A percentile compares a stretch with the other conserved stretches of the same genome.
phyloP scores from a whole-genome alignment of 2,329 filamentous ascomycete species.

The Paracoccidioides lutzii region DNA sequence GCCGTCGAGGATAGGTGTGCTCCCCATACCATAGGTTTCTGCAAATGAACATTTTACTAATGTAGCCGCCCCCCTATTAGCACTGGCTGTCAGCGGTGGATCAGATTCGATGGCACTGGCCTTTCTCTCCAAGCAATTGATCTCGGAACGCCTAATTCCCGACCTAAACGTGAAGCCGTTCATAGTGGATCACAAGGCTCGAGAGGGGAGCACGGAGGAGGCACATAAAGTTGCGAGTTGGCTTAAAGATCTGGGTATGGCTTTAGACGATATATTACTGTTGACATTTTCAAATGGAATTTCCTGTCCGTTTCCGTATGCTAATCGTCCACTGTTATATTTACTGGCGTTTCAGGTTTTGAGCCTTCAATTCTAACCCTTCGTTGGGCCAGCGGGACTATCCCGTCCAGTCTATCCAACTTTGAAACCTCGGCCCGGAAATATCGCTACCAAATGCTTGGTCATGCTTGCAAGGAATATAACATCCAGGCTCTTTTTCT shows the following conservation, averaged over 20 bases:
- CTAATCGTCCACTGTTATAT: neutral
- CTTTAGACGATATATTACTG: neutral
- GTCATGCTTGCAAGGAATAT: conserved; percentile 42
- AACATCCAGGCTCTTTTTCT: conserved; percentile 53
- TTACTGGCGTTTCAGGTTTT: conserved; percentile 17
- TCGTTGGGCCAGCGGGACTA: conserved; percentile 36
- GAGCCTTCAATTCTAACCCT: conserved; percentile 30
- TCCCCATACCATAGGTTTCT: neutral
- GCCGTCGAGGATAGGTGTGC: neutral
- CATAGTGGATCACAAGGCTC: conserved; percentile 49
- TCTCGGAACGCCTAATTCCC: conserved; percentile 18
- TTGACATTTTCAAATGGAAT: neutral
- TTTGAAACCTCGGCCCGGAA: conserved; percentile 67
- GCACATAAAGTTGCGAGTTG: conserved; percentile 38
- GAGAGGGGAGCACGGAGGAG: conserved; percentile 43
- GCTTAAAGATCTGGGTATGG: conserved; percentile 33
- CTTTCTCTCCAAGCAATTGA: conserved; percentile 48
- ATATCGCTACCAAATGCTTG: conserved; percentile 61
- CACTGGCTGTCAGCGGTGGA: conserved; percentile 77
- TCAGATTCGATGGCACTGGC: conserved; percentile 97
- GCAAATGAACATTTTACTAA: neutral
- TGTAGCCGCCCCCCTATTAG: conserved; percentile 26
- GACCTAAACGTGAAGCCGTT: conserved; percentile 37
- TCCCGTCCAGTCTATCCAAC: conserved; percentile 41
- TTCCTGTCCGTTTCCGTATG: neutral